A percentile compares a stretch with the other conserved stretches of the same genome.
These are phyloP conservation scores for Cercospora brassicicola DNA, from an alignment of 2,329 filamentous ascomycete genomes.

Conservation along the genomic window DNA sequence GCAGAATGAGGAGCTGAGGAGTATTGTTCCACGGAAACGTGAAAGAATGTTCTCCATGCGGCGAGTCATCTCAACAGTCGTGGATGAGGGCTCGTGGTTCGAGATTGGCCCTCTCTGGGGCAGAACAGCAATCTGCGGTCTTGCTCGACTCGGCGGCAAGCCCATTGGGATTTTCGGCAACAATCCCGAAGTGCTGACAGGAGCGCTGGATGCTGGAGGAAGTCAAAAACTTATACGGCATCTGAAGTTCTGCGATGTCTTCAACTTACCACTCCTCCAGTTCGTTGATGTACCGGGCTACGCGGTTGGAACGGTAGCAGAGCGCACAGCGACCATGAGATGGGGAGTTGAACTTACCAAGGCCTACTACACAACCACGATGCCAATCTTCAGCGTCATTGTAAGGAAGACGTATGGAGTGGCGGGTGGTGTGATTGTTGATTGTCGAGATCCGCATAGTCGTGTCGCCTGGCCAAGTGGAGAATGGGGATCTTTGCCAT, in stretches of 20 bases:
- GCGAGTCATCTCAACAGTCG: slow-evolving; percentile 58
- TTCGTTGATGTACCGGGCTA: slow-evolving; percentile 65
- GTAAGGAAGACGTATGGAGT: slow-evolving; percentile 63
- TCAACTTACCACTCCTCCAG: slow-evolving; percentile 64
- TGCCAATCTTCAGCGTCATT: slow-evolving; percentile 64
- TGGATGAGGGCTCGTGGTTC: slow-evolving; percentile 60
- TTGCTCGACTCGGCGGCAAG: slow-evolving; percentile 58
- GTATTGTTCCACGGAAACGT: slow-evolving; percentile 58
- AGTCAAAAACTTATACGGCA: slow-evolving; percentile 62
- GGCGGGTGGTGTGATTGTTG: slow-evolving; percentile 64
- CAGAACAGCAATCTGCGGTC: slow-evolving; percentile 60
- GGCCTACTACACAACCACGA: slow-evolving; percentile 63
- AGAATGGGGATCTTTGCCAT: slow-evolving; percentile 62
- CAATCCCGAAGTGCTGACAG: slow-evolving; percentile 62
- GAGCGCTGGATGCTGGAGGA: slow-evolving; percentile 61
- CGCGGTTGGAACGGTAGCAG: slow-evolving; percentile 63
- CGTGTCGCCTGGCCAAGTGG: slow-evolving; percentile 65
- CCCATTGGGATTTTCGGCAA: slow-evolving; percentile 61
- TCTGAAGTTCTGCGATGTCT: slow-evolving; percentile 64
- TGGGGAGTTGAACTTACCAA: slow-evolving; percentile 63
- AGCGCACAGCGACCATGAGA: slow-evolving; percentile 64
- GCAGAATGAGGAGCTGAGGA: slow-evolving; percentile 52
- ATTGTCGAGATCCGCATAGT: slow-evolving; percentile 61
- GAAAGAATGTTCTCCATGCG: slow-evolving; percentile 62
- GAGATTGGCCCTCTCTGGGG: slow-evolving; percentile 66